phyloP scores from a whole-genome alignment of 2,329 filamentous ascomycete species.

The Cytospora schulzeri region DNA sequence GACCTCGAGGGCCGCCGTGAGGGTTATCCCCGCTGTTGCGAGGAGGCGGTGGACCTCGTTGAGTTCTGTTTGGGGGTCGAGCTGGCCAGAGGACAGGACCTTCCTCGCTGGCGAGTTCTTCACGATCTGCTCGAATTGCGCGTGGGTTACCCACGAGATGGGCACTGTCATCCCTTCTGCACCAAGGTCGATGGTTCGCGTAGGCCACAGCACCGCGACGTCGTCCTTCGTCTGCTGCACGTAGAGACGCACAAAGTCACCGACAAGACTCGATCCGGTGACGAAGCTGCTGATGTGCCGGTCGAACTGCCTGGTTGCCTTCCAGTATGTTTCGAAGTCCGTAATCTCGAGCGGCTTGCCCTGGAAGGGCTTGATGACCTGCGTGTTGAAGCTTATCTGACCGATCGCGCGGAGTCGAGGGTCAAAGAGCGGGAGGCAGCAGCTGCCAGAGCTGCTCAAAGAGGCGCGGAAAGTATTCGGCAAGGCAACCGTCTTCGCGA shows the following conservation, averaged over 20 bases:
- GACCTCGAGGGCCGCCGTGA: constrained; percentile 73
- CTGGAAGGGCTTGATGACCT: constrained; percentile 94
- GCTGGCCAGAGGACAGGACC: constrained; percentile 49
- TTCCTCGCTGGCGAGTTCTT: constrained; percentile 44
- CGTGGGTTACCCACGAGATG: constrained; percentile 74
- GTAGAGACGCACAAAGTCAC: constrained; percentile 90
- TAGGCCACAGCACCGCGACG: constrained; percentile 83
- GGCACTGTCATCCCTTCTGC: constrained; percentile 72
- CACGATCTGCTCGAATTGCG: constrained; percentile 66
- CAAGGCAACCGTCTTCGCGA: constrained; percentile 91
- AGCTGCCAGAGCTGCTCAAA: constrained; percentile 74
- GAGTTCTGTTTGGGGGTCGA: constrained; percentile 45
- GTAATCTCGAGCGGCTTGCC: constrained; percentile 94
- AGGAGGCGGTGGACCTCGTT: constrained; percentile 69
- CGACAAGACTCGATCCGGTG: constrained; percentile 91
- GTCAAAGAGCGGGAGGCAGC: constrained; percentile 89
- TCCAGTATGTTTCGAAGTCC: constrained; percentile 99
- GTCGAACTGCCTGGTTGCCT: constrained; percentile 91
- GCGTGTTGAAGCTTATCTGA: constrained; percentile 89
- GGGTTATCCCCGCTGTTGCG: constrained; percentile 74
- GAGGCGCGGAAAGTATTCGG: constrained; percentile 81
- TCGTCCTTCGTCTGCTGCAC: constrained; percentile 90
- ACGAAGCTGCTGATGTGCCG: constrained; percentile 84
- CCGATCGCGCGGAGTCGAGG: constrained; percentile 89
- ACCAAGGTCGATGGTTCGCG: constrained; percentile 76